Base-by-base conservation (phyloP, 1,139 yeast species). In the Geotrichum citri-aurantii region DNA sequence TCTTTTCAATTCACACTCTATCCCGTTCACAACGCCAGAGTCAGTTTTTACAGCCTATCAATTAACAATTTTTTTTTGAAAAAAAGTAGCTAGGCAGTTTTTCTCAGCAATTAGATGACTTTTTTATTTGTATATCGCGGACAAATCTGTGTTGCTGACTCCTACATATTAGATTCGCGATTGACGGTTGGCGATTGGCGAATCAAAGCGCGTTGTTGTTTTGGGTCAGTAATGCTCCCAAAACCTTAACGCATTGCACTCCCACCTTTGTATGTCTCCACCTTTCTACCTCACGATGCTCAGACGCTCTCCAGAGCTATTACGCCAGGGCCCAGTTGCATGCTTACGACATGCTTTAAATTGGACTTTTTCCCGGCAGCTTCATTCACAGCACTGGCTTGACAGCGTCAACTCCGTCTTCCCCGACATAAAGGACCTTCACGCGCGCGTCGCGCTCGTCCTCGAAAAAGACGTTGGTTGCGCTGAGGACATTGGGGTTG, bases 371-470 rank as follows among this genome's bases (percentile, higher is more conserved):
- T 14, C 42, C 19, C 17, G 19, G 42, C 42, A n/a, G 48, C 54
- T 17, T 24, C 54, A 40, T 17, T 40, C 17, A 6, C 48, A 17
- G 48, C 33, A 37, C 40, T 23, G 48, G 24, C 44, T 17, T 26
- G 54, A 19, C 26, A 33, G 6, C n/a, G 27, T 37, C 37, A 44
- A 29, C 24, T 44, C n/a, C 29, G 26, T 14, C 8, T 56, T 56
- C 37, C 59, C 59, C 2, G 29, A 56, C 50, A 44, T 44, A 3
- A 19, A 48, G 17, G 54, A 64, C 46, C 61, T 67, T 19, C 67
- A 67, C 52, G 57, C 65, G n/a, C 62, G 70, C 11, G 60, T 67
- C 7, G 62, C 62, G 37, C 49, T 59, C n/a, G 44, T 59, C 4
- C 56, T 56, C 12, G 49, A 48, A 40, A 53, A 55, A 37, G 2